A percentile compares a stretch with the other conserved stretches of the same genome.
These are phyloP conservation scores for Melastoma candidum DNA, from an alignment of 441 rosid species.

Conservation along the genomic window DNA sequence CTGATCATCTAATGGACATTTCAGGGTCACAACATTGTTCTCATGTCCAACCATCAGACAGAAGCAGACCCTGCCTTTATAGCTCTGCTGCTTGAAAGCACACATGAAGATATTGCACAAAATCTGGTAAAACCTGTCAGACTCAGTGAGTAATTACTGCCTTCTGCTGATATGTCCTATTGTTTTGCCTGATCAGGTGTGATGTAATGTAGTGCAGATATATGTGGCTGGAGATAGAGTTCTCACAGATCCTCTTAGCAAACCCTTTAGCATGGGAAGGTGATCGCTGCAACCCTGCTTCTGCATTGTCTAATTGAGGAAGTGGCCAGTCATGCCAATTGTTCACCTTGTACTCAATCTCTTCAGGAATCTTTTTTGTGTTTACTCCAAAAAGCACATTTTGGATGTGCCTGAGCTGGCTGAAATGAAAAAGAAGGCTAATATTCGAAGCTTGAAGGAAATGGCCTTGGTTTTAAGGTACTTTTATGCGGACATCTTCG, in stretches of 20 bases:
- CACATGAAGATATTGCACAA: conserved; percentile 54
- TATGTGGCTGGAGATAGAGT: conserved; percentile 98
- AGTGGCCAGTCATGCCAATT: not conserved
- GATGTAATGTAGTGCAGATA: conserved; percentile 37
- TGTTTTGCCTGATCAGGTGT: conserved; percentile 17
- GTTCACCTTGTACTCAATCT: not conserved
- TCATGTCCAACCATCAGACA: conserved; percentile 95
- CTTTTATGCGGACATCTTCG: not conserved
- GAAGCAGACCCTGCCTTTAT: conserved; percentile 97
- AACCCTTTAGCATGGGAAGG: conserved; percentile 99
- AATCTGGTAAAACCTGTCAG: conserved; percentile 48
- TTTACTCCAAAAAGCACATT: conserved; percentile 95
- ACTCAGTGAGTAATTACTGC: conserved; percentile 11
- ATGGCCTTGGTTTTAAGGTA: conserved; percentile 84
- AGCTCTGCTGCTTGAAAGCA: conserved; percentile 72
- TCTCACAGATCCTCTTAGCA: conserved; percentile 90
- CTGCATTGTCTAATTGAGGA: not conserved
- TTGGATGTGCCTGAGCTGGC: conserved; percentile 75
- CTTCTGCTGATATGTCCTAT: conserved; percentile 13
- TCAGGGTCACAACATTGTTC: conserved; percentile 83
- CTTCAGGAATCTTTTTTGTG: conserved; percentile 85
- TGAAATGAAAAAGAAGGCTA: conserved; percentile 84
- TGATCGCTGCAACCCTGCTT: conserved; percentile 18
- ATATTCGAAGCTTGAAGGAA: conserved; percentile 90
- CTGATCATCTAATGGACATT: conserved; percentile 7